These are phyloP conservation scores for Periconia macrospinosa DNA, from an alignment of 2,329 filamentous ascomycete species.

Conservation along the genomic window DNA sequence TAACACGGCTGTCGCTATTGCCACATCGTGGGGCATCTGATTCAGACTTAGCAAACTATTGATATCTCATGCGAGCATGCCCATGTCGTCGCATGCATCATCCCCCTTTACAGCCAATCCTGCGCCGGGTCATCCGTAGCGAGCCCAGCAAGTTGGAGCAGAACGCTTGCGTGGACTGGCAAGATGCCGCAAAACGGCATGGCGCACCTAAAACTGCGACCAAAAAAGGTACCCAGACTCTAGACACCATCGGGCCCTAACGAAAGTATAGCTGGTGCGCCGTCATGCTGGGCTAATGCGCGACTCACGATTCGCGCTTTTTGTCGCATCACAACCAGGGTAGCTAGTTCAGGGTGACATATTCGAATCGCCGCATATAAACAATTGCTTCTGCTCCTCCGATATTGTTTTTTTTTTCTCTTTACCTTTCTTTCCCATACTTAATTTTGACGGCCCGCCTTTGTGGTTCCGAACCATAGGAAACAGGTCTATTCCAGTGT, in stretches of 20 bases:
- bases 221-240: background rate
- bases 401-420: background rate
- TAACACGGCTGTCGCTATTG: background rate
- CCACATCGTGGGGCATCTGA: background rate
- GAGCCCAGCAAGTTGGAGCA: background rate
- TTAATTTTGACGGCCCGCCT: background rate
- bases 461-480: conserved; percentile 10
- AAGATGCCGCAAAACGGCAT: background rate
- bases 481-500: conserved; percentile 27
- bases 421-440: conserved; percentile 3
- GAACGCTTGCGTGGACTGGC: background rate
- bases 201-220: background rate
- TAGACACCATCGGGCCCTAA: background rate
- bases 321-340: background rate
- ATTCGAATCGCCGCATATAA: background rate
- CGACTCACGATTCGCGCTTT: background rate
- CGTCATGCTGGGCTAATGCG: background rate
- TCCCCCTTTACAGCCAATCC: background rate
- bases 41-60: background rate
- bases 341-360: background rate
- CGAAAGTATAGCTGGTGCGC: conserved; percentile 5
- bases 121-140: background rate
- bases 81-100: background rate
- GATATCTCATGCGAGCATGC: background rate
- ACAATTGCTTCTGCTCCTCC: background rate